These are phyloP conservation scores for Chondrostereum purpureum DNA, from an alignment of 1,284 basidiomycete genomes.

Conservation along the genomic window DNA sequence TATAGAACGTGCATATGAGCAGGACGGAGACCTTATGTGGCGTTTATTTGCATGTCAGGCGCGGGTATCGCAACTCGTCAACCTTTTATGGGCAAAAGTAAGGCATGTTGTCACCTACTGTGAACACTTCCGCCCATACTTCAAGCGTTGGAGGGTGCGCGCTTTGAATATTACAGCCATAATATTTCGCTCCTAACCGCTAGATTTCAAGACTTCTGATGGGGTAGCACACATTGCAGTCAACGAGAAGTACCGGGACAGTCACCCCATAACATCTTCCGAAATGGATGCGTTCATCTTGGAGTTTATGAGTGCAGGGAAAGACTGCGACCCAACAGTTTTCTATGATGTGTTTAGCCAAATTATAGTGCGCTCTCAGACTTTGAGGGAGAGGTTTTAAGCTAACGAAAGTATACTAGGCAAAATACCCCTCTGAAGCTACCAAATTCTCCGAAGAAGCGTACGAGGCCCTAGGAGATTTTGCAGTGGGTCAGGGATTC, in stretches of 20 bases:
- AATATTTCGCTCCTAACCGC: not conserved
- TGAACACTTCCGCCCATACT: slow-evolving; percentile 5
- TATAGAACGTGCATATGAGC: not conserved
- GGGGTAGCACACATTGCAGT: slow-evolving; percentile 9
- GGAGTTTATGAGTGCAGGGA: not conserved
- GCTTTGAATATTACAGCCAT: too few species aligned
- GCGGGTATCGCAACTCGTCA: too few species aligned
- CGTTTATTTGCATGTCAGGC: too few species aligned
- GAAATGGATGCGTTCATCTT: not conserved
- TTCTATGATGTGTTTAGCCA: not conserved
- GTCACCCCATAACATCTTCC: not conserved
- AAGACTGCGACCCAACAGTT: not conserved
- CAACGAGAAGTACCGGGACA: not conserved
- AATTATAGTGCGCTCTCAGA: slow-evolving; percentile 1
- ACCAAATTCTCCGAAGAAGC: slow-evolving; percentile 4
- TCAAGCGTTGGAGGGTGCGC: slow-evolving; percentile 8
- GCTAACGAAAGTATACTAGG: not conserved
- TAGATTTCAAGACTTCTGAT: not conserved
- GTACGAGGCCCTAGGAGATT: slow-evolving; percentile 10
- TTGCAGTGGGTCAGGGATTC: slow-evolving; percentile 6
- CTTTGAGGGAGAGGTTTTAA: not conserved
- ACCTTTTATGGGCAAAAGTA: not conserved
- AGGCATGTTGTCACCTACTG: slow-evolving; percentile 5
- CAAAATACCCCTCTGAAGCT: slow-evolving; percentile 2
- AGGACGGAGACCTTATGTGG: too few species aligned